These are phyloP conservation scores for Apiospora phragmitis DNA, from an alignment of 2,329 filamentous ascomycete species.

Conservation along the genomic window DNA sequence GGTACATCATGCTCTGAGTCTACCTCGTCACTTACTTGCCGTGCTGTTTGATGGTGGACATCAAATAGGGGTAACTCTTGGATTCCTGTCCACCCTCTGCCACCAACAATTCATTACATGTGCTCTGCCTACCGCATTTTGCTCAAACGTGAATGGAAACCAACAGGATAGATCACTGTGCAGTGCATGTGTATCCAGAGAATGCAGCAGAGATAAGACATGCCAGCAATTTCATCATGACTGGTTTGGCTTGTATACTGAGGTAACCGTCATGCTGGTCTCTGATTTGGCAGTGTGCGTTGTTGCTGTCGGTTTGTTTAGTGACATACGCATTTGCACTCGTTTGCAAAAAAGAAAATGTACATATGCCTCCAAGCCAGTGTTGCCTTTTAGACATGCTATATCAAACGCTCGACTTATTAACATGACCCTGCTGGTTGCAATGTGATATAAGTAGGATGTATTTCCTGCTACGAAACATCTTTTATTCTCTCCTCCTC, in stretches of 20 bases:
- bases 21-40: too few relatives aligned
- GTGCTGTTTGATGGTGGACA: too few relatives aligned
- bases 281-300: not conserved
- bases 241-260: not conserved
- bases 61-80: too few relatives aligned
- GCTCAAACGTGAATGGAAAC: too few relatives aligned
- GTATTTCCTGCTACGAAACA: not conserved
- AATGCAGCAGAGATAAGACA: not conserved
- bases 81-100: too few relatives aligned
- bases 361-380: not conserved
- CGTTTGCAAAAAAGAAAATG: not conserved
- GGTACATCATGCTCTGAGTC: too few relatives aligned
- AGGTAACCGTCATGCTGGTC: too few relatives aligned
- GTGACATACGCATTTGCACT: not conserved
- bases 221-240: not conserved
- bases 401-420: not conserved
- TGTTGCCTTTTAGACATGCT: not conserved
- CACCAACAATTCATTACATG: not conserved
- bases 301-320: not conserved
- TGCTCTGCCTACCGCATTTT: not conserved
- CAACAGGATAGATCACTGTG: too few relatives aligned
- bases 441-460: not conserved
- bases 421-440: too few relatives aligned
- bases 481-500: not conserved
- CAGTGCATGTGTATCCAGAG: not conserved